Base-by-base conservation (phyloP, 2,329 filamentous ascomycete species). In the Fusarium sp. region DNA sequence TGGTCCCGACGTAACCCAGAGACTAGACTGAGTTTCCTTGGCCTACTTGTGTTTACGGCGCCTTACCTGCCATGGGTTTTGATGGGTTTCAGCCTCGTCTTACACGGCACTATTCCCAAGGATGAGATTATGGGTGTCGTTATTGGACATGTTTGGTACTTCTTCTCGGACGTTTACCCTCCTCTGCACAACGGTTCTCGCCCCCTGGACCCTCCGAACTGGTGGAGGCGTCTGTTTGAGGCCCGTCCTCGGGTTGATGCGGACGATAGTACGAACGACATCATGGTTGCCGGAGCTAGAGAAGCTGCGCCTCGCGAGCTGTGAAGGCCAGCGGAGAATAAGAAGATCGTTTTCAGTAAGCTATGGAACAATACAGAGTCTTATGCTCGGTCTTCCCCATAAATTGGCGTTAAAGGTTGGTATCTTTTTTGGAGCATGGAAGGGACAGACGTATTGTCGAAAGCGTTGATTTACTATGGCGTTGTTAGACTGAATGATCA, bases 121-220 rank as follows among this genome's bases (percentile, higher is more conserved):
- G 96, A 98, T 80, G 96, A 99, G 84, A 92, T 99, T 70, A 94
- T 97, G 84, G 96, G 96, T 7, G 94, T 98, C 18, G 90, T 96
- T 13, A 95, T 98, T 41, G 96, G 96, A 13, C 96, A 99, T 82
- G 87, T 98, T 42, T 98, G 95, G 92, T 99, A 98, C 81, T 99
- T 98, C 84, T 98, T 98, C 81, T 93, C 91, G 65, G 96, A 99
- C 80, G 95, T 99, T 18, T 99, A 97, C 81, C 96, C 96, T 6
- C 93, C 94, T 6, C 88, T 98, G 45, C 93, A 98, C 81, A 90
- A 92, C 70, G 94, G 94, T 20, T 91, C 92, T 55, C 88, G 93
- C 60, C 96, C 96, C 1, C 86, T 99, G 50, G 95, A 97, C 76
- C 95, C 96, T 40, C 96, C 96, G 0, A 83, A 85, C 64, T 98